phyloP scores from a whole-genome alignment of 2,329 filamentous ascomycete genomes.

The Lachnellula suecica region DNA sequence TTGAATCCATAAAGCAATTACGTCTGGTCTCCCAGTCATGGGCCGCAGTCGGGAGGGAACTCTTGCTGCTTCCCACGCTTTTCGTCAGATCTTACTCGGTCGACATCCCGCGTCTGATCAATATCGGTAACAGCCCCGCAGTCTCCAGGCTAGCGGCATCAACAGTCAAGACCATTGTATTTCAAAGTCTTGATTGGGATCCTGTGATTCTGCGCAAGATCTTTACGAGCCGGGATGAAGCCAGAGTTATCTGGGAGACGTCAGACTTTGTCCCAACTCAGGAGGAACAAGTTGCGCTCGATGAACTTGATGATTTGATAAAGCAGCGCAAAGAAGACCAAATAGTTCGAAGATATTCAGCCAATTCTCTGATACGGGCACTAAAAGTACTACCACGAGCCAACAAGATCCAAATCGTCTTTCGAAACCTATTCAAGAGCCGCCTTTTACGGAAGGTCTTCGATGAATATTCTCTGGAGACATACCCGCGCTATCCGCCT shows the following conservation, averaged over 20 bases:
- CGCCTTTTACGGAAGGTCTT: slow-evolving; percentile 16
- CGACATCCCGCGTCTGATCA: slow-evolving; percentile 31
- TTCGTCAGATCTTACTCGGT: slow-evolving; percentile 47
- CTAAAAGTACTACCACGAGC: slow-evolving; percentile 8
- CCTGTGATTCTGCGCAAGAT: slow-evolving; percentile 13
- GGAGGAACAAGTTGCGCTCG: slow-evolving; percentile 13
- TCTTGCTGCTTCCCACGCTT: slow-evolving; percentile 41
- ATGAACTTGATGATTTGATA: slow-evolving; percentile 15
- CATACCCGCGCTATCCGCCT: neutral
- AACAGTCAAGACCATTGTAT: slow-evolving; percentile 9
- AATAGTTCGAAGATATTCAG: neutral
- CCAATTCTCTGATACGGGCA: neutral
- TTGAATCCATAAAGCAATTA: neutral
- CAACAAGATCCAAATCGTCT: slow-evolving; percentile 7
- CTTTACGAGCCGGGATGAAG: slow-evolving; percentile 13
- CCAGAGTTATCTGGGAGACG: slow-evolving; percentile 1
- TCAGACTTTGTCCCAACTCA: slow-evolving; percentile 13
- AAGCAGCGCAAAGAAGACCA: slow-evolving; percentile 7
- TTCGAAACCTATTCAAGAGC: slow-evolving; percentile 12
- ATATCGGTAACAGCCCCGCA: slow-evolving; percentile 5
- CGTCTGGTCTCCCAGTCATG: neutral
- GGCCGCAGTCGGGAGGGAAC: slow-evolving; percentile 12
- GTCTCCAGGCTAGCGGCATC: slow-evolving; percentile 12
- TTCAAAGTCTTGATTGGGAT: slow-evolving; percentile 16
- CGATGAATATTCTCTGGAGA: slow-evolving; percentile 18